Evolutionary conservation across 495 filamentous ascomycete species (phyloP).

Genomic region (Usnea hakonensis): DNA sequence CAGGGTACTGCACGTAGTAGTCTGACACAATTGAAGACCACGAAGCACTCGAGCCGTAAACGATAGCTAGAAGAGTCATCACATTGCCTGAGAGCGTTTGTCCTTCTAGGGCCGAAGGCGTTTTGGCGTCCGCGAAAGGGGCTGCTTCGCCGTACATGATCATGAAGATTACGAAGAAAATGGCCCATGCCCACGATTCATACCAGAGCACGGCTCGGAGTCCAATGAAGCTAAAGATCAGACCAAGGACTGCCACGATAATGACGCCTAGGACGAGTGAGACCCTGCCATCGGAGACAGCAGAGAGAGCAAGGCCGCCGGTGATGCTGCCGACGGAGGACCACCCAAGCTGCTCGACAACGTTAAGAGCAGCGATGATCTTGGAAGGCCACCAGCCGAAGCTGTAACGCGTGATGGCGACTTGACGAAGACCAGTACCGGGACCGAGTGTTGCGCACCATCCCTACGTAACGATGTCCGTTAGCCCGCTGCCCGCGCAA

Average conservation of each 20-base stretch:
- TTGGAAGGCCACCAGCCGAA: conserved; percentile 50
- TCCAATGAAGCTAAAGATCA: conserved; percentile 47
- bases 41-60: conserved; percentile 51
- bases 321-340: conserved; percentile 38
- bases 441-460: conserved; percentile 45
- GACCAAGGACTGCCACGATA: conserved; percentile 36
- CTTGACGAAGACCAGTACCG: conserved; percentile 45
- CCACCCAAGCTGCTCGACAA: conserved; percentile 45
- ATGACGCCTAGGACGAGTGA: conserved; percentile 41
- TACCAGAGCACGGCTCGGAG: conserved; percentile 38
- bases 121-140: conserved; percentile 37
- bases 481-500: conserved; percentile 37
- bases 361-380: conserved; percentile 43
- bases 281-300: conserved; percentile 41
- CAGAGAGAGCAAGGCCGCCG: conserved; percentile 43
- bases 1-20: conserved; percentile 56
- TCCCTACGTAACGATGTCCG: conserved; percentile 29
- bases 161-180: conserved; percentile 51
- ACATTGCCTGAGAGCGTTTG: conserved; percentile 39
- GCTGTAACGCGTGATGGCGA: conserved; percentile 47
- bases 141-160: conserved; percentile 49
- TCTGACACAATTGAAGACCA: conserved; percentile 55
- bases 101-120: conserved; percentile 33
- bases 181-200: conserved; percentile 38
- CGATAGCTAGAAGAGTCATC: conserved; percentile 46